Base-by-base conservation (phyloP, 352 stramenopile species). In the Phytopythium kandeliae region DNA sequence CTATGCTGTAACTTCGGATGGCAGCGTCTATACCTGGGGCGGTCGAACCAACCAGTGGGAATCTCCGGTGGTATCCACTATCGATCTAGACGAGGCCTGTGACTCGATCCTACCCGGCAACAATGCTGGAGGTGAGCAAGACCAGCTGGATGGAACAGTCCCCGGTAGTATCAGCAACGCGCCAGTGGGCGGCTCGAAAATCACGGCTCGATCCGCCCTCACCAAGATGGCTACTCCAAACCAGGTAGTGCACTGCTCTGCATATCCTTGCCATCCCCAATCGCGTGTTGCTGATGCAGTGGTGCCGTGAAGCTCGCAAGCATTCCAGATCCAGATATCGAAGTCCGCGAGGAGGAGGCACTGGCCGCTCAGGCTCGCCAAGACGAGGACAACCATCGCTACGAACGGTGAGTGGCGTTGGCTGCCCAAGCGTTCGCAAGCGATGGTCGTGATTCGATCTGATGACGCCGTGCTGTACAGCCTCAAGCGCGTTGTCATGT, bases 21-120 rank as follows among this genome's bases (percentile, higher is more conserved):
- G 89, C 0, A 76, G 76, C 41, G 70, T 98, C n/a, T 95, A 92
- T 51, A 84, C 75, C 25, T 98, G 92, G 91, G 93, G 93, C 34
- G 86, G 87, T 19, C 84, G 78, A 44, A 60, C 74, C 43, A 81
- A 62, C 28, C 65, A 61, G 13, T 86, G 73, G 72, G 48, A 78
- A 40, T 37, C 48, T 45, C 50, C 48, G 16, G 30, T 59, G 47
- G 51, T 58, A 26, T 52, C 51, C 6, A 16, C 70, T 4, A 48
- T 46, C 26, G 57, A 73, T 16, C 58, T 75, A 41, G 66, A 78
- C 55, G 54, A 45, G 17, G 58, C 78, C 21, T 60, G 46, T 13
- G 65, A 71, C 13, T 51, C 55, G 30, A 51, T 26, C 13, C 38
- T 40, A 37, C n/a, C 31, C 26, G 15, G 10, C 4, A 21, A 19